phyloP scores from a whole-genome alignment of 257 asterid genomes.

The Salvia hispanica region DNA sequence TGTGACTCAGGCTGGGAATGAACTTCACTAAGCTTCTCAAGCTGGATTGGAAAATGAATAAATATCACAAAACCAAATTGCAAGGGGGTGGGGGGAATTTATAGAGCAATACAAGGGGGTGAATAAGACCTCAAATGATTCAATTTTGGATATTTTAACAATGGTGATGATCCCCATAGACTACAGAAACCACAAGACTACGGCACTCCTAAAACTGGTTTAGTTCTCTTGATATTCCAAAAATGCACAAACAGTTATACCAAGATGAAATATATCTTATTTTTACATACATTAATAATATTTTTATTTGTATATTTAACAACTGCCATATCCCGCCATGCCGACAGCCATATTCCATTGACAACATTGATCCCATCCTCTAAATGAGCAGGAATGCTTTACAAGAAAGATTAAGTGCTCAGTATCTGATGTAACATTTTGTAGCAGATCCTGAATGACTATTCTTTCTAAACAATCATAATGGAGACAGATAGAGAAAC shows the following conservation, averaged over 20 bases:
- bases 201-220: background rate
- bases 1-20: conserved; percentile 91
- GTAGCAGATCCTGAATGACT: conserved; percentile 10
- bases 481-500: conserved; percentile 2
- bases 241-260: background rate
- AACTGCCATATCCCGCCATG: too few species aligned
- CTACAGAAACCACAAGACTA: background rate
- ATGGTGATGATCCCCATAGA: conserved; percentile 6
- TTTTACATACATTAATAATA: too few species aligned
- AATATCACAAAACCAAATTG: conserved; percentile 12
- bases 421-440: background rate
- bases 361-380: background rate
- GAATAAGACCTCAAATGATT: background rate
- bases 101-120: background rate
- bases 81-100: conserved; percentile 5
- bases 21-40: conserved; percentile 83
- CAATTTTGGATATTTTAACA: conserved; percentile 6
- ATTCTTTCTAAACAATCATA: conserved; percentile 18
- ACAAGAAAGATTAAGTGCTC: too few species aligned
- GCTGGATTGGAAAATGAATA: conserved; percentile 50
- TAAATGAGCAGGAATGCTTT: conserved; percentile 2
- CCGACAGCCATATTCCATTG: too few species aligned
- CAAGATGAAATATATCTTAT: background rate
- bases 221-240: background rate
- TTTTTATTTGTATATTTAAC: too few species aligned